Percentiles rank a stretch among this genome's conserved stretches.
These are phyloP conservation scores for Onygena corvina DNA, from an alignment of 2,329 filamentous ascomycete genomes.

Conservation along the genomic window DNA sequence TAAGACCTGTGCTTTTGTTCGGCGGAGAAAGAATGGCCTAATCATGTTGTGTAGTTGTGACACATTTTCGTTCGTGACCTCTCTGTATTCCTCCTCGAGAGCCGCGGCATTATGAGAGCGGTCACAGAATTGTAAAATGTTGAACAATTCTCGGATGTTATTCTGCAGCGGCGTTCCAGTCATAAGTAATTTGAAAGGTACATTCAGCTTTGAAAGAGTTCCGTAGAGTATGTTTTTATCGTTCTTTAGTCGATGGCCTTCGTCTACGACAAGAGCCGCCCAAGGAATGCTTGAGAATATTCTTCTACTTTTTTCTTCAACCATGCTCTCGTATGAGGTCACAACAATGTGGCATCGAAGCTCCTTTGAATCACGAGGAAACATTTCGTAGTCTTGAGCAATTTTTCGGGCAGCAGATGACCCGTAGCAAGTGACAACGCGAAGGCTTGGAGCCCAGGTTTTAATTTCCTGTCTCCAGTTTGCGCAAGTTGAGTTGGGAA, in stretches of 20 bases:
- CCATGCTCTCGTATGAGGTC: constrained; percentile 84
- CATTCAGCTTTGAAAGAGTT: constrained; percentile 58
- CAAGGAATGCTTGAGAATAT: constrained; percentile 64
- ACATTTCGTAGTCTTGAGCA: constrained; percentile 74
- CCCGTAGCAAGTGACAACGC: constrained; percentile 89
- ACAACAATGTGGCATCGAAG: constrained; percentile 85
- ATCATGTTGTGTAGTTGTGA: constrained; percentile 71
- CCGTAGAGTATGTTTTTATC: constrained; percentile 73
- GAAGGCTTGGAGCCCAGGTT: constrained; percentile 73
- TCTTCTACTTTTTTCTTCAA: constrained; percentile 54
- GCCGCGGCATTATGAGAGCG: constrained; percentile 54
- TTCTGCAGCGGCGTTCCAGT: constrained; percentile 74
- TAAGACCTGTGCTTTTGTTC: constrained; percentile 82
- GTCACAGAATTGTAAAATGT: constrained; percentile 90
- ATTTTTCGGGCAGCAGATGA: constrained; percentile 61
- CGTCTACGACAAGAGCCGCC: constrained; percentile 83
- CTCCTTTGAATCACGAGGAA: constrained; percentile 48
- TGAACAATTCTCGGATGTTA: constrained; percentile 89
- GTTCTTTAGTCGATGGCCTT: constrained; percentile 91
- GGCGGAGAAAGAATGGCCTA: constrained; percentile 55
- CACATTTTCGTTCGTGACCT: constrained; percentile 74
- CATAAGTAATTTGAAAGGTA: constrained; percentile 73
- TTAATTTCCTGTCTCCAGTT: constrained; percentile 97
- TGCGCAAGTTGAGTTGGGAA: constrained; percentile 89
- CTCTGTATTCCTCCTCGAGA: constrained; percentile 62